A percentile compares a stretch with the other conserved stretches of the same genome.
These are phyloP conservation scores for Claviceps purpurea DNA, from an alignment of 2,329 filamentous ascomycete genomes.

Conservation along the genomic window DNA sequence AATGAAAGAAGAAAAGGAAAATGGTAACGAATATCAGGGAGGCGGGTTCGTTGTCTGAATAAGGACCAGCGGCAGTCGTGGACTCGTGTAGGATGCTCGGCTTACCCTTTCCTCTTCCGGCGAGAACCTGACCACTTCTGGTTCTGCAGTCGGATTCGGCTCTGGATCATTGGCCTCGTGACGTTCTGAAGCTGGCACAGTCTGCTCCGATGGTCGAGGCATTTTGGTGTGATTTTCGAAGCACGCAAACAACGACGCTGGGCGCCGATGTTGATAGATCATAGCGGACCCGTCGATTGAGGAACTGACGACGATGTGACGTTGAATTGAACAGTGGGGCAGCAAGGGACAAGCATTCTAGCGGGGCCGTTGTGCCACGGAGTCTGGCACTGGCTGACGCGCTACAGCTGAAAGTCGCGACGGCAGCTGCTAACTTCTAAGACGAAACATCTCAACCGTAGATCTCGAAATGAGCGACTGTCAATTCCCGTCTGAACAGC, in stretches of 20 bases:
- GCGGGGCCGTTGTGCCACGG: too few relatives aligned
- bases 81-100: not conserved
- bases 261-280: not conserved
- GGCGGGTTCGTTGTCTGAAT: not conserved
- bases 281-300: not conserved
- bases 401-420: too few relatives aligned
- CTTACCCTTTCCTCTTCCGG: constrained; percentile 43
- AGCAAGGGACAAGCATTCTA: too few relatives aligned
- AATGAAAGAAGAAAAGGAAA: not conserved
- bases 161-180: not conserved
- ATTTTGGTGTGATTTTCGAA: not conserved
- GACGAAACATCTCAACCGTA: too few relatives aligned
- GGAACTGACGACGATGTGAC: not conserved
- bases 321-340: too few relatives aligned
- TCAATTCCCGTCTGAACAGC: too few relatives aligned
- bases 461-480: too few relatives aligned
- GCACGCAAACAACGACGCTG: not conserved
- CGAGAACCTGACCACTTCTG: constrained; percentile 27
- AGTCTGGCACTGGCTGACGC: too few relatives aligned
- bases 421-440: too few relatives aligned
- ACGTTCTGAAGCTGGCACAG: not conserved
- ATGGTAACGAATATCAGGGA: not conserved
- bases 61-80: not conserved
- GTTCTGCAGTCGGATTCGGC: constrained; percentile 6
- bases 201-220: not conserved